Conservation (phyloP, 164 flowering plant genomes). For the Hamamelis virginiana region DNA sequence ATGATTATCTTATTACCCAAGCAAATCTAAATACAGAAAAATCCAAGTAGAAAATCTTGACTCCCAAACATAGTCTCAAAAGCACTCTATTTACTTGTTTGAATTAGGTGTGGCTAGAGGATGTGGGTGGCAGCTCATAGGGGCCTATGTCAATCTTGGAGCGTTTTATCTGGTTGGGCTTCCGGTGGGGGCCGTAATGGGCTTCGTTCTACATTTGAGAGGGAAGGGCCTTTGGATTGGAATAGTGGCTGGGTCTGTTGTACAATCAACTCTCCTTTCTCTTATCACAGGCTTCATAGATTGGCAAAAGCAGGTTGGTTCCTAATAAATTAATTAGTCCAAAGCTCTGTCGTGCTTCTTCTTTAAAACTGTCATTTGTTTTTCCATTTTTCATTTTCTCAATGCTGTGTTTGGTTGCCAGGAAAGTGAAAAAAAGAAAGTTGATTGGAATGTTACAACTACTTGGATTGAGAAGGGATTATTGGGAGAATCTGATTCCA, state of each 20-base stretch:
- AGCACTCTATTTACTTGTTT: background rate
- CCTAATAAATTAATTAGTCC: too few species aligned
- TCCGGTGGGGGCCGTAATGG: conserved; percentile 19
- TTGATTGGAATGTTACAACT: background rate
- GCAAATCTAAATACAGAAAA: too few species aligned
- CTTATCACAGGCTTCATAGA: conserved; percentile 27
- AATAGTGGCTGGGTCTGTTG: conserved; percentile 19
- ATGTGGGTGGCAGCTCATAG: conserved; percentile 35
- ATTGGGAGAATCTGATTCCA: background rate
- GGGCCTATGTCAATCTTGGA: conserved; percentile 28
- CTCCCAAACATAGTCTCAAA: background rate
- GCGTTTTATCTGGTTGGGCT: conserved; percentile 32
- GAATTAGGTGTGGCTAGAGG: conserved; percentile 30
- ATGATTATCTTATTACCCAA: too few species aligned
- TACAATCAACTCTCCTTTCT: conserved; percentile 27
- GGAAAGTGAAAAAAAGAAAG: background rate
- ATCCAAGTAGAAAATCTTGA: too few species aligned
- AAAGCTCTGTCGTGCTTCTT: background rate
- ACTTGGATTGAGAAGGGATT: background rate
- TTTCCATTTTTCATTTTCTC: background rate
- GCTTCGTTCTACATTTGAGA: conserved; percentile 21
- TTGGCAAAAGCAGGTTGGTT: conserved; percentile 45
- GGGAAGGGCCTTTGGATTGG: conserved; percentile 34
- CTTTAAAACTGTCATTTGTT: background rate
- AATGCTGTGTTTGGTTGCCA: background rate